Conservation (phyloP, 73 alveolate species). For the Uronychia binucleata region DNA sequence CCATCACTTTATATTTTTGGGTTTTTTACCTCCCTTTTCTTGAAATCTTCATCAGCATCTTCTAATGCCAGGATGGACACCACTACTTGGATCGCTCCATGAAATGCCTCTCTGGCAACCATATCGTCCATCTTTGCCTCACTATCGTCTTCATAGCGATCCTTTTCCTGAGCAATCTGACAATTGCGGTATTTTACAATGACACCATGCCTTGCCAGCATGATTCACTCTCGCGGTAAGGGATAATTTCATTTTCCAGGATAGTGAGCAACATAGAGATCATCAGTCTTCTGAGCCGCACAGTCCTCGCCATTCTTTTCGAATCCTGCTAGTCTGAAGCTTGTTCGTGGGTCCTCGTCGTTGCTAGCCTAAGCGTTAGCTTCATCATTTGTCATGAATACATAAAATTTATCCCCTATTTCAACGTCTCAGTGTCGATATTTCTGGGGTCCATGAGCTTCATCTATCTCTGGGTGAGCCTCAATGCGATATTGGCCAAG, state of each 20-base stretch:
- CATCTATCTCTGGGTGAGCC: conserved; percentile 23
- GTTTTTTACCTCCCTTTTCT: conserved; percentile 33
- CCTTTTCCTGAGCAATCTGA: conserved; percentile 3
- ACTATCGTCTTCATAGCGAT: conserved; percentile 5
- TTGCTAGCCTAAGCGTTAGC: conserved; percentile 1
- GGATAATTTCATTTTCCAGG: too few relatives aligned
- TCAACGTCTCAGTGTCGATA: conserved; percentile 24
- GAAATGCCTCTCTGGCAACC: conserved; percentile 12
- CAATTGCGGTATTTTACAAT: conserved; percentile 32
- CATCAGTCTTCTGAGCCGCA: conserved; percentile 10
- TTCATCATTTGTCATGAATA: conserved; percentile 17
- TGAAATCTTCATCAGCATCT: conserved; percentile 21
- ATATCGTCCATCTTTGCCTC: conserved; percentile 1
- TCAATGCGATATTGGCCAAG: conserved; percentile 6
- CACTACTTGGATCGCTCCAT: conserved; percentile 16
- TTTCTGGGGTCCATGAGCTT: conserved; percentile 34
- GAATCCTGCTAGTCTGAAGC: conserved; percentile 5
- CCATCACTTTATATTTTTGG: conserved; percentile 10
- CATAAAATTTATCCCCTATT: conserved; percentile 34
- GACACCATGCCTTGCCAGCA: conserved; percentile 39
- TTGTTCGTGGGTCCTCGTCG: not conserved
- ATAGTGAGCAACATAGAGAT: conserved; percentile 28
- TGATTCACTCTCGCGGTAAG: conserved; percentile 24
- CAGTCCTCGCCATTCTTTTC: conserved; percentile 2
- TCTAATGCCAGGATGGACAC: conserved; percentile 12